phyloP scores from a whole-genome alignment of 257 asterid species.

The Solanum habrochaites region DNA sequence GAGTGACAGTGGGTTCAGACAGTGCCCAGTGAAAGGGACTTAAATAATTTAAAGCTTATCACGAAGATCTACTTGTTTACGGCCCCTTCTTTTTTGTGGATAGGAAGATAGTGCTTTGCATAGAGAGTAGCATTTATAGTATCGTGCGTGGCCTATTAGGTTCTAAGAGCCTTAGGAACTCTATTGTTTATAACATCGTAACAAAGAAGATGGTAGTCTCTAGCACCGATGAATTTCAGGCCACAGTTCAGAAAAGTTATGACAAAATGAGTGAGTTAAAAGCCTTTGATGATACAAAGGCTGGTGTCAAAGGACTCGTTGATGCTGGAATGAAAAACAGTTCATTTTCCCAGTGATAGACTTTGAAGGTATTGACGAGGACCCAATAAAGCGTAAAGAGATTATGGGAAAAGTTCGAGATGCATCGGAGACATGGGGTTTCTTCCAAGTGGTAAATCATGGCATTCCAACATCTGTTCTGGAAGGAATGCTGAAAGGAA shows the following conservation, averaged over 20 bases:
- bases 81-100: not conserved
- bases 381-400: not conserved
- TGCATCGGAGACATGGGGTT: slow-evolving; percentile 44
- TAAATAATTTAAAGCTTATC: not conserved
- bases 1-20: not conserved
- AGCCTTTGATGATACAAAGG: not conserved
- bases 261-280: not conserved
- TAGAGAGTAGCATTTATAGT: too few relatives aligned
- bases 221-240: not conserved
- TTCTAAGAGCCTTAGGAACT: not conserved
- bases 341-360: slow-evolving; percentile 24
- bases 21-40: not conserved
- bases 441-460: slow-evolving; percentile 47
- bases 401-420: slow-evolving; percentile 14
- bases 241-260: not conserved
- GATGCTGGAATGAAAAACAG: not conserved
- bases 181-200: not conserved
- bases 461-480: slow-evolving; percentile 10
- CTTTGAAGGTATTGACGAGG: slow-evolving; percentile 4
- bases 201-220: not conserved
- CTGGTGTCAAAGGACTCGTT: not conserved
- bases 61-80: not conserved
- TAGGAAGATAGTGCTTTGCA: not conserved
- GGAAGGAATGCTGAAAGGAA: slow-evolving; percentile 32
- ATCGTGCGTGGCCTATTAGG: too few relatives aligned